Base-by-base conservation (phyloP, 148 eudicot genomes). In the Camellia sinensis region DNA sequence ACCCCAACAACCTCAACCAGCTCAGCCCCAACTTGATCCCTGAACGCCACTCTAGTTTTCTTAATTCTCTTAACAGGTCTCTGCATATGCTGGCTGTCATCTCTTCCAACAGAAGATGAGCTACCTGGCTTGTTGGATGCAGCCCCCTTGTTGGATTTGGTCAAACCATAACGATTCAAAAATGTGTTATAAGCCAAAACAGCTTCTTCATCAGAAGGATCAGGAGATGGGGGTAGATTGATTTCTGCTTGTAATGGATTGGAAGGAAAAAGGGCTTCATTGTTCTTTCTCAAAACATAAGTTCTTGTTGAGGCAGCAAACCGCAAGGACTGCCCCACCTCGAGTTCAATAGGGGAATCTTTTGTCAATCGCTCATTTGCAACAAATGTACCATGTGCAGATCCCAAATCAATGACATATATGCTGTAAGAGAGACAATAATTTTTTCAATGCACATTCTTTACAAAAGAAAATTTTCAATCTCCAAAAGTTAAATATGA, bases 381-480 rank as follows among this genome's bases (percentile, higher is more conserved):
- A 81, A 95, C 99, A 93, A 95, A 95, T 71, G 99, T 95, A 29
- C 99, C 99, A 81, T 95, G 99, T 40, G 95, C 97, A 81, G 99
- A 95, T 82, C 99, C 99, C 81, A 95, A 84, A 86, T 95, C 99
- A 85, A 93, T 85, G 52, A 95, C 99, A 79, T 86, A 95, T 46
- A 95, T 76, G 82, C 99, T 95, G 91, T 82, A 84, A 79, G 40
- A 89, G 60, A 74, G 45, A 54, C 0, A 77, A 4, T n/a, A 37
- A 81, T 2, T 44, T 19, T 50, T 67, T 81, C 59, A 81, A 17
- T 12, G 18, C 45, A 66, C 56, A 65, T 15, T 53, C 48, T 40
- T 22, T 21, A 53, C 8, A 54, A 66, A 29, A 29, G 5, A 53
- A 53, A 13, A 3, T 60, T 79, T 18, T 5, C 46, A 46, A 48